phyloP scores from a whole-genome alignment of 345 rosid species.

The Pugionium cornutum region DNA sequence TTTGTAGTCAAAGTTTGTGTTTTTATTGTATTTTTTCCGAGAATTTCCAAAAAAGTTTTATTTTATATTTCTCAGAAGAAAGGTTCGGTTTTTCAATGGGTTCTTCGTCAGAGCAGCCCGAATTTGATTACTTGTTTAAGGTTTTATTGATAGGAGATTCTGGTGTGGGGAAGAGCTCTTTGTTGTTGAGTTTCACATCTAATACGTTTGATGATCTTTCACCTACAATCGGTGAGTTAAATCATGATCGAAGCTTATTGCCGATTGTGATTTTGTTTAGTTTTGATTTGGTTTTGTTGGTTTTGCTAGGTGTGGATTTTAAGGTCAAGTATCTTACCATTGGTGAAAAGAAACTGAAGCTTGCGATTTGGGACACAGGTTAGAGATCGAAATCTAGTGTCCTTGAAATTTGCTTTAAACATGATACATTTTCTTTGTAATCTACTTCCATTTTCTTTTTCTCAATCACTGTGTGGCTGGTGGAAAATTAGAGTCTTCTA shows the following conservation, averaged over 20 bases:
- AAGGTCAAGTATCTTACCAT: constrained; percentile 75
- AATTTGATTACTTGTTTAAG: constrained; percentile 75
- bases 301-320: constrained; percentile 74
- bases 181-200: constrained; percentile 75
- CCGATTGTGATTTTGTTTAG: too few relatives aligned
- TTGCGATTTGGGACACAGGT: constrained; percentile 98
- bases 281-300: neutral
- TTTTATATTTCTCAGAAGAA: neutral
- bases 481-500: too few relatives aligned
- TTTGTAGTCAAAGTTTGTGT: constrained; percentile 21
- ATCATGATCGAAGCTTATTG: too few relatives aligned
- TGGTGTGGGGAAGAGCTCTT: constrained; percentile 81
- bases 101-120: constrained; percentile 60
- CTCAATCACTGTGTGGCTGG: too few relatives aligned
- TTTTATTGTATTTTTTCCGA: neutral
- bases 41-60: neutral
- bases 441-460: too few relatives aligned
- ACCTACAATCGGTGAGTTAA: constrained; percentile 63
- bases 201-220: constrained; percentile 71
- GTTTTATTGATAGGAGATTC: constrained; percentile 76
- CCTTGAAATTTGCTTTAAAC: too few relatives aligned
- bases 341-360: constrained; percentile 87
- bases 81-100: constrained; percentile 44
- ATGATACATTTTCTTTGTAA: too few relatives aligned
- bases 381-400: neutral